Conservation (phyloP, 2,329 filamentous ascomycete species). For the Aschersonia sp. region DNA sequence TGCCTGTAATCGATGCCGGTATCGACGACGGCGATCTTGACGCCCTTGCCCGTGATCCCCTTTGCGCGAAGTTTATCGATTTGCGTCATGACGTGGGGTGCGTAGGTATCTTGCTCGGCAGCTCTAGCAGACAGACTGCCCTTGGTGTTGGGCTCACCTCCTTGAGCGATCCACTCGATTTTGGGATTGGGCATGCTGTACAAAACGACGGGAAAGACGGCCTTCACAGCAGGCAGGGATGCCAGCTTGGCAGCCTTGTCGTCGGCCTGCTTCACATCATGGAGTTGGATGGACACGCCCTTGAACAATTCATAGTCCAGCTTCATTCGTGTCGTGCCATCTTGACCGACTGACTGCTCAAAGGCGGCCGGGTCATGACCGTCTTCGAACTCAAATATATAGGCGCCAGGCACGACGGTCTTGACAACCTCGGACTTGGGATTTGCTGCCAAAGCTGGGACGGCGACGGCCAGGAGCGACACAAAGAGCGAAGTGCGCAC, state of each 20-base stretch:
- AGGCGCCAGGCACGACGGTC: constrained; percentile 7
- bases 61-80: constrained; percentile 35
- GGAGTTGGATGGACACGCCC: constrained; percentile 37
- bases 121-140: neutral
- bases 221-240: constrained; percentile 28
- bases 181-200: constrained; percentile 30
- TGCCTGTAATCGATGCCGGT: constrained; percentile 48
- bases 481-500: constrained; percentile 6
- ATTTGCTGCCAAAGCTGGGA: constrained; percentile 4
- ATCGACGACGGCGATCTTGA: constrained; percentile 39
- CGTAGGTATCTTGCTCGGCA: constrained; percentile 20
- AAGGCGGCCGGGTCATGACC: constrained; percentile 6
- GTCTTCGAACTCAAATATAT: constrained; percentile 8
- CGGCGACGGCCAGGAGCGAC: constrained; percentile 6
- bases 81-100: constrained; percentile 42
- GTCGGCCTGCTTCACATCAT: constrained; percentile 28
- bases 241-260: constrained; percentile 25
- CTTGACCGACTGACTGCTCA: constrained; percentile 9
- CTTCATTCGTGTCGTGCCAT: constrained; percentile 30
- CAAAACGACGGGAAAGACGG: constrained; percentile 31
- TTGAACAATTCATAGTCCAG: constrained; percentile 38
- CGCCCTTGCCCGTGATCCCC: constrained; percentile 33
- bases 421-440: neutral
- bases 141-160: constrained; percentile 8
- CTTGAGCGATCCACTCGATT: constrained; percentile 27